Evolutionary conservation across 202 grass and related monocot species (phyloP), one percentile per base, ranked within the genome.

Genomic region (Musa balbisiana): DNA sequence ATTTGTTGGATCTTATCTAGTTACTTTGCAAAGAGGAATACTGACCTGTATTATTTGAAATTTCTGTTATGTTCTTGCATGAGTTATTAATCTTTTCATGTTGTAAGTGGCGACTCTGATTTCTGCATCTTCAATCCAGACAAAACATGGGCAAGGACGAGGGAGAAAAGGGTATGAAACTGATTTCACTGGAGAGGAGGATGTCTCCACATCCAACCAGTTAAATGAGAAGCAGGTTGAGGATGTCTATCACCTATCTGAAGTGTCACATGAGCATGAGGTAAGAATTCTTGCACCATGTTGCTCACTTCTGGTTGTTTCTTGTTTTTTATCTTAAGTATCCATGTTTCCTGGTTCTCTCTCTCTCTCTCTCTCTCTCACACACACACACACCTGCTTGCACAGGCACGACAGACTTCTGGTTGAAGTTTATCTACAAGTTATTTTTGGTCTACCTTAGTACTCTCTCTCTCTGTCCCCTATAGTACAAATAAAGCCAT

Each of bases 81-180:
- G 33, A 43, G 33, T 43, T 43, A 43, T 43, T 43, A 43, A 43
- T 43, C 33, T 43, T 43, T 43, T 43, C 33, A 43, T 43, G 33
- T 43, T 43, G 4, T 43, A 43, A 43, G 33, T 1, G 5, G 33
- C 5, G 5, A 6, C 33, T 43, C 33, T 27, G 5, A 6, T 43
- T 8, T 62, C 20, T 62, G 16, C 58, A 62, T 62, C 14, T 68
- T 49, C 25, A 68, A 68, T 12, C 17, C 10, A 73, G 72, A 29
- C 52, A 11, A 92, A 89, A 81, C 78, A 85, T 81, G 82, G 74
- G 43, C 62, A 82, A 59, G 77, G 87, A 5, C 79, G 81, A 70
- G 84, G 82, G 69, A 92, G 74, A 76, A 89, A 79, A 81, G 80
- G 84, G 24, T 84, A 87, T 76, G 90, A 88, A 60, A 10, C 11